Percentiles rank a stretch among this genome's conserved stretches.
These are phyloP conservation scores for Ceratobasidium sp. DNA, from an alignment of 1,284 basidiomycete species.

Conservation along the genomic window DNA sequence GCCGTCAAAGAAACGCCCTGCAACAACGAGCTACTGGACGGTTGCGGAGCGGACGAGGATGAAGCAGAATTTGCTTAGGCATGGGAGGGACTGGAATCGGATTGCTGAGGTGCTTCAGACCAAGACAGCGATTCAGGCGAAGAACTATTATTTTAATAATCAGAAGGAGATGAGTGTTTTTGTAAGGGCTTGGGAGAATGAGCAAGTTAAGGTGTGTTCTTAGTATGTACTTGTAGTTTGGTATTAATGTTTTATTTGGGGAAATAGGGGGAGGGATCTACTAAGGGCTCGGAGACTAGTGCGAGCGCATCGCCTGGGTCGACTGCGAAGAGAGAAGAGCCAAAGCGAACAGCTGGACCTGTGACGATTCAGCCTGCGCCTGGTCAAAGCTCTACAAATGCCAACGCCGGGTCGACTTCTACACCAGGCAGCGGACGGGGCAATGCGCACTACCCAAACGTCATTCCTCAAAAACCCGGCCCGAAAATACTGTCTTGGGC, in stretches of 20 bases:
- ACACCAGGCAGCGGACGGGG: slow-evolving; percentile 30
- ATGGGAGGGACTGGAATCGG: slow-evolving; percentile 81
- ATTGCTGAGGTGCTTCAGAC: slow-evolving; percentile 81
- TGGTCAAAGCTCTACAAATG: neutral
- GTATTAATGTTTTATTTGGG: slow-evolving; percentile 5
- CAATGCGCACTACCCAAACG: slow-evolving; percentile 37
- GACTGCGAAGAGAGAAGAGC: slow-evolving; percentile 15
- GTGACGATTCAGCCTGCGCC: slow-evolving; percentile 42
- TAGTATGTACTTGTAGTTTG: slow-evolving; percentile 7
- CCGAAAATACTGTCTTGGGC: slow-evolving; percentile 13
- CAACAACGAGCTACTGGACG: slow-evolving; percentile 65
- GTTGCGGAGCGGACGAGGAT: slow-evolving; percentile 68
- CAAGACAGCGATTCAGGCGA: slow-evolving; percentile 85
- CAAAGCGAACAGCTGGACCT: slow-evolving; percentile 16
- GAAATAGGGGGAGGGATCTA: slow-evolving; percentile 17
- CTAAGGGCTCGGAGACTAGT: neutral
- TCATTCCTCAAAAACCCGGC: slow-evolving; percentile 22
- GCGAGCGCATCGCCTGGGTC: slow-evolving; percentile 15
- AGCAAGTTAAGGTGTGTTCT: slow-evolving; percentile 38
- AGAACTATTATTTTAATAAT: slow-evolving; percentile 73
- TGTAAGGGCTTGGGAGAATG: slow-evolving; percentile 55
- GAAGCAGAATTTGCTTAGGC: slow-evolving; percentile 71
- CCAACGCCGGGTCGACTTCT: neutral
- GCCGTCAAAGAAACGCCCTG: slow-evolving; percentile 52
- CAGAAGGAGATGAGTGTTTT: slow-evolving; percentile 63